Base-by-base conservation (phyloP, 768 basidiomycete genomes). In the Termitomyces sp. region DNA sequence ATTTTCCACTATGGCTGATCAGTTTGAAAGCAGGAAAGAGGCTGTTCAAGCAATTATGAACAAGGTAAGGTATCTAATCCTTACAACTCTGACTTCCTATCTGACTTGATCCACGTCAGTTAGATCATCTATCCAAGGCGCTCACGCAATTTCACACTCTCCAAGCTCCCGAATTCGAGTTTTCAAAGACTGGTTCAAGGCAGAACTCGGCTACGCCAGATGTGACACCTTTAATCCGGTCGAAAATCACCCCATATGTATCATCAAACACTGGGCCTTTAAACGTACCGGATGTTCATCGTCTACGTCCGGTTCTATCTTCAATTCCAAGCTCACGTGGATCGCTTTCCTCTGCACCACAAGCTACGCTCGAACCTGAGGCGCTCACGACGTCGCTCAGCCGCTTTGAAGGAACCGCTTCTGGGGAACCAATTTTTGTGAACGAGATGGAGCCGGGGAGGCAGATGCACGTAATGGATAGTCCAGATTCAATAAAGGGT, bases 1-100 rank as follows among this genome's bases (percentile, higher is more conserved):
- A 66, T 91, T 92, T 68, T 78, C 81, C 7, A 83, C 77, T 61
- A 75, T 91, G 37, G 81, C 86, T 8, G 79, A 82, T 57, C 85
- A 85, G 64, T 91, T 92, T 67, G 79, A 82, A 54, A 85, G 85
- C 30, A 78, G 87, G 56, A 89, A 86, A 67, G 80, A 83, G 59
- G 82, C 83, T 34, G 88, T 91, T 20, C 80, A 83, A 54, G 79
- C 76, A 33, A 87, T 93, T 34, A 91, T 92, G 90, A 69, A 68
- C 69, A 90, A 89, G 80, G 68, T 69, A 90, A 89, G 80, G 90
- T 88, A 60, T 45, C 3, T 45, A n/a, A 6, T 6, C 12, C 12
- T 4, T 54, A 12, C n/a, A 12, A 30, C 58, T 42, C 24, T 42
- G 45, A 24, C 41, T 58, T 22, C 20, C 47, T 11, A 22, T 30